Evolutionary conservation across 345 rosid genomes (phyloP).

Genomic region (Ceriops tagal): DNA sequence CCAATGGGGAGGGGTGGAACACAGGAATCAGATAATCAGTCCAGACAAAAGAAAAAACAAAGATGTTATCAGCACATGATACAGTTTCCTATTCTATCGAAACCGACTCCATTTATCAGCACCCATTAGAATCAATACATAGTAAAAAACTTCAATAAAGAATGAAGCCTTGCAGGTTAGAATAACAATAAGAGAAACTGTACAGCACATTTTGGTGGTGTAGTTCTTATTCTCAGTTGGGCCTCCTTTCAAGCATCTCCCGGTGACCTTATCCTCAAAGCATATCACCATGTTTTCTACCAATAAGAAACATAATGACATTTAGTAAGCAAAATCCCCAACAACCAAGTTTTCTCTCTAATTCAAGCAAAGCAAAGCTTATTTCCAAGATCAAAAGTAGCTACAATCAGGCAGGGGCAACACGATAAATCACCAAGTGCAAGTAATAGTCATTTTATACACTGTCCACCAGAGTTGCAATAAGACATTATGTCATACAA

Average conservation of each 20-base stretch:
- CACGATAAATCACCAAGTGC: not conserved
- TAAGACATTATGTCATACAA: not conserved
- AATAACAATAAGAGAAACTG: slow-evolving; percentile 11
- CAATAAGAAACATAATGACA: slow-evolving; percentile 24
- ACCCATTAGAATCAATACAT: slow-evolving; percentile 1
- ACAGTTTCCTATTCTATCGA: not conserved
- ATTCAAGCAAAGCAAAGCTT: not conserved
- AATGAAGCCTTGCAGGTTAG: slow-evolving; percentile 13
- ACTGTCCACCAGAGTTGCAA: not conserved
- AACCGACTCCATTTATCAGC: not conserved
- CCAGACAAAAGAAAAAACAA: not conserved
- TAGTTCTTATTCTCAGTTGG: slow-evolving; percentile 55
- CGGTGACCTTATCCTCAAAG: slow-evolving; percentile 73
- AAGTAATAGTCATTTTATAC: not conserved
- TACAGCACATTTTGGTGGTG: slow-evolving; percentile 58
- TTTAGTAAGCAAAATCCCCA: slow-evolving; percentile 16
- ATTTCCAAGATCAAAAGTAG: not conserved
- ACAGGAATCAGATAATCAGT: slow-evolving; percentile 18
- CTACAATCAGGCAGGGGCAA: not conserved
- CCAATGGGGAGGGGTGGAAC: not conserved
- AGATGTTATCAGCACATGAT: not conserved
- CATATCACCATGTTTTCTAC: slow-evolving; percentile 94
- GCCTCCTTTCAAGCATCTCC: slow-evolving; percentile 66
- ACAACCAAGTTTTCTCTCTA: slow-evolving; percentile 17
- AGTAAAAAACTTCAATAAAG: slow-evolving; percentile 9